A percentile compares a stretch with the other conserved stretches of the same genome.
Conservation (phyloP, 768 basidiomycete genomes). For the Serendipita sp. region DNA sequence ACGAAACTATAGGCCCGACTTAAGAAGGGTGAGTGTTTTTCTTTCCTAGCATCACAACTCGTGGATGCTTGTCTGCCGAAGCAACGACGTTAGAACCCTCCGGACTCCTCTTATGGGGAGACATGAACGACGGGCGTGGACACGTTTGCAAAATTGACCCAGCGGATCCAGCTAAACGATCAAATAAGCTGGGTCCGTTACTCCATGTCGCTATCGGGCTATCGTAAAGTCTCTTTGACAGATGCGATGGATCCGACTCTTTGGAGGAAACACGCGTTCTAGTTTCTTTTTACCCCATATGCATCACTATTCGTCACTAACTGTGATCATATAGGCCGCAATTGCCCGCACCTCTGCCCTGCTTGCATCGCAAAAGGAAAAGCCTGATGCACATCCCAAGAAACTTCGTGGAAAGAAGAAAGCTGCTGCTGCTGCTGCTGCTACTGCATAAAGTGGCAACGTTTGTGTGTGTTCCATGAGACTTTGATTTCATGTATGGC, state of each 20-base stretch:
- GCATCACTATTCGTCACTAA: no score
- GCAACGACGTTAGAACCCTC: conserved; percentile 88
- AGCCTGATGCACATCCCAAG: background rate
- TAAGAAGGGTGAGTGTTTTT: conserved; percentile 45
- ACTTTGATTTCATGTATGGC: background rate
- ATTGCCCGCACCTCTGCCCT: conserved; percentile 65
- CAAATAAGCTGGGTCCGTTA: conserved; percentile 37
- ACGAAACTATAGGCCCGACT: conserved; percentile 61
- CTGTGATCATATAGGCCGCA: conserved; percentile 33
- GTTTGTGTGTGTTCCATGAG: background rate
- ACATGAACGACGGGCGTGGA: conserved; percentile 84
- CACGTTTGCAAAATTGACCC: conserved; percentile 68
- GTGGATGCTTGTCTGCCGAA: conserved; percentile 12
- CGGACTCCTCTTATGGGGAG: conserved; percentile 26
- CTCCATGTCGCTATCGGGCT: conserved; percentile 63
- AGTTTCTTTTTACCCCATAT: background rate
- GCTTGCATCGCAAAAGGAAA: conserved; percentile 2
- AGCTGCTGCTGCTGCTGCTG: background rate
- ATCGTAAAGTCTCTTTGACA: conserved; percentile 36
- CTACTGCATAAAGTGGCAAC: background rate
- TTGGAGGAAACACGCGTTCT: conserved; percentile 41
- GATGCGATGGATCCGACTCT: conserved; percentile 51
- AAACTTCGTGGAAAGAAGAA: conserved; percentile 3
- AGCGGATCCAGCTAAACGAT: conserved; percentile 34
- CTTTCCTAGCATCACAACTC: background rate